phyloP scores from a whole-genome alignment of 106 monocot genomes.

The Apostasia shenzhenica region DNA sequence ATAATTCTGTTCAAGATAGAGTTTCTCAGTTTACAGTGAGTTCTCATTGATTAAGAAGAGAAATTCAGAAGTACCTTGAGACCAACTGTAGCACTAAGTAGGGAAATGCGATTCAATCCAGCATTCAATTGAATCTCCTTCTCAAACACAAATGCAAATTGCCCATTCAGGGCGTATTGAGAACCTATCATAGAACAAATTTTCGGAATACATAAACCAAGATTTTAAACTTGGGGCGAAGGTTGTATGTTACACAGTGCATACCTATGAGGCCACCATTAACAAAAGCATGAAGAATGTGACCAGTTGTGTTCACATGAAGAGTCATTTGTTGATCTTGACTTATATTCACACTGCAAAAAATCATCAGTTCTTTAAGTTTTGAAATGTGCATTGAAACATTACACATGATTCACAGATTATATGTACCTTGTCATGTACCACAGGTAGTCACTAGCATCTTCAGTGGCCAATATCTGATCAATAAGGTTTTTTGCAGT shows the following conservation, averaged over 20 bases:
- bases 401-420: too few species aligned
- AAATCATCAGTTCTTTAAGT: background rate
- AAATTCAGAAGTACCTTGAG: constrained; percentile 23
- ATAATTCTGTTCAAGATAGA: constrained; percentile 44
- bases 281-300: constrained; percentile 52
- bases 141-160: constrained; percentile 32
- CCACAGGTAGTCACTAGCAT: constrained; percentile 77
- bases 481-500: constrained; percentile 31
- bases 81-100: constrained; percentile 74
- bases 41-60: background rate
- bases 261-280: constrained; percentile 49
- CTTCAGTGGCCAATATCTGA: constrained; percentile 29
- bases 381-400: background rate
- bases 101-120: constrained; percentile 42
- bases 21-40: too few species aligned
- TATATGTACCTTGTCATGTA: constrained; percentile 54
- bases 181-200: constrained; percentile 19
- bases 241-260: background rate
- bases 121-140: constrained; percentile 1
- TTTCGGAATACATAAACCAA: background rate
- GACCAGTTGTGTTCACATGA: constrained; percentile 45
- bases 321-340: constrained; percentile 21
- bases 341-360: constrained; percentile 3
- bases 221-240: background rate
- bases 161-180: constrained; percentile 23